Base-by-base conservation (phyloP, 139 green algal species). In the Desmodesmus armatus region DNA sequence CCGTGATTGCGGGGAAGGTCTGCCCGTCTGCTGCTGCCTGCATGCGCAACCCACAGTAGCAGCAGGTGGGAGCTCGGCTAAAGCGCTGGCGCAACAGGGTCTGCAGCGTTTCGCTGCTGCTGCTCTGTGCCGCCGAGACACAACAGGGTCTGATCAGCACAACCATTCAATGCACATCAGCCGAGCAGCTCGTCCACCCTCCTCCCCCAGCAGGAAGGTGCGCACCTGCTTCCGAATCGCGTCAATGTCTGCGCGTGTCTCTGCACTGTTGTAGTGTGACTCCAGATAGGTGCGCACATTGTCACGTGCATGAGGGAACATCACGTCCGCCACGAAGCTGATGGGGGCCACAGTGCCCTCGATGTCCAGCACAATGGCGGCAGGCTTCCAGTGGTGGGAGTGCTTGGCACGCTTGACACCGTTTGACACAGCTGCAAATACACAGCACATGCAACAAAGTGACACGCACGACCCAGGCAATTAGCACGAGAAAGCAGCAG, bases 341-440 rank as follows among this genome's bases (percentile, higher is more conserved):
- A 99, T 96, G 60, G 97, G 94, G 19, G 95, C 94, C 3, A 98
- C 94, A 3, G 96, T 99, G 87, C 96, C 96, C 86, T 99, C 96
- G 65, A 99, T 99, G 91, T 99, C 96, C 85, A 99, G 88, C 53
- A 99, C 93, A 6, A 99, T 65, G 23, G 86, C 90, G 4, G 72
- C 75, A 0, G 95, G 93, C 80, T 86, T 82, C 1, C 49, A n/a
- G 3, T 27, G 0, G 7, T 82, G 79, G n/a, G 11, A 53, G 73
- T 73, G 51, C 77, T 70, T 81, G 33, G 33, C 47, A n/a, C 83
- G 83, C 77, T 86, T 86, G 76, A 53, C 40, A 44, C 83, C 75
- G 49, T 89, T 91, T 41, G 39, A 63, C 6, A 72, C 69, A 25
- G 31, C 51, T 9, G 53, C 33, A n/a, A n/a, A n/a, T n/a, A n/a